phyloP scores from a whole-genome alignment of 164 flowering plant genomes.

The Houttuynia cordata region DNA sequence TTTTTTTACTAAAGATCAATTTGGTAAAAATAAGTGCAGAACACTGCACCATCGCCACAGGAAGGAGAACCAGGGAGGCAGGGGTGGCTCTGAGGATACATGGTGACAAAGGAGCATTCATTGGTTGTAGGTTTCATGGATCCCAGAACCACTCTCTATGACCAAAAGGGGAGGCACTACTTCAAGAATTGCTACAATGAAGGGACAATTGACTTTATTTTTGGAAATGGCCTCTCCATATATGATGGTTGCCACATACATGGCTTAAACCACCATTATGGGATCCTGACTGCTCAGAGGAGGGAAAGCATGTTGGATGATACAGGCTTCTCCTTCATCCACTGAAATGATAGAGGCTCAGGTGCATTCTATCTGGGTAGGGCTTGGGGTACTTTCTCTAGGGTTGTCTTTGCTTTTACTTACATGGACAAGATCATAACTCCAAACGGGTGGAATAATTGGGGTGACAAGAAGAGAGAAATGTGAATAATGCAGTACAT shows the following conservation, averaged over 20 bases:
- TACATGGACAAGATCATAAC: conserved; percentile 49
- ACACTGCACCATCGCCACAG: conserved; percentile 33
- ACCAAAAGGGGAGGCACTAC: conserved; percentile 52
- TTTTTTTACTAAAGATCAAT: no score
- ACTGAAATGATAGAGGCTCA: conserved; percentile 54
- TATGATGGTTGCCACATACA: conserved; percentile 42
- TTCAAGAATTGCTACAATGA: conserved; percentile 50
- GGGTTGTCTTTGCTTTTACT: conserved; percentile 57
- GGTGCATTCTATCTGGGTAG: conserved; percentile 51
- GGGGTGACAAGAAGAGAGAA: conserved; percentile 51
- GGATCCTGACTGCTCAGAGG: conserved; percentile 52
- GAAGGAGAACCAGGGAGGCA: conserved; percentile 43
- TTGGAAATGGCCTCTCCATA: conserved; percentile 45
- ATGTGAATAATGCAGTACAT: conserved; percentile 21
- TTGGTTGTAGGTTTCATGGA: conserved; percentile 39
- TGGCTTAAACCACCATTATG: conserved; percentile 25
- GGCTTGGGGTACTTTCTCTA: conserved; percentile 60
- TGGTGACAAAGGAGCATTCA: conserved; percentile 38
- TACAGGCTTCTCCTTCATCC: conserved; percentile 57
- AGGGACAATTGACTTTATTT: conserved; percentile 58
- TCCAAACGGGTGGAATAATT: conserved; percentile 51
- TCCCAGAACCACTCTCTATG: conserved; percentile 58
- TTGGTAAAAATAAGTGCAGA: no score
- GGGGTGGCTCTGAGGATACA: conserved; percentile 54
- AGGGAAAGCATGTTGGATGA: conserved; percentile 38